These are phyloP conservation scores for Trichoderma sp. DNA, from an alignment of 2,329 filamentous ascomycete genomes.

Conservation along the genomic window DNA sequence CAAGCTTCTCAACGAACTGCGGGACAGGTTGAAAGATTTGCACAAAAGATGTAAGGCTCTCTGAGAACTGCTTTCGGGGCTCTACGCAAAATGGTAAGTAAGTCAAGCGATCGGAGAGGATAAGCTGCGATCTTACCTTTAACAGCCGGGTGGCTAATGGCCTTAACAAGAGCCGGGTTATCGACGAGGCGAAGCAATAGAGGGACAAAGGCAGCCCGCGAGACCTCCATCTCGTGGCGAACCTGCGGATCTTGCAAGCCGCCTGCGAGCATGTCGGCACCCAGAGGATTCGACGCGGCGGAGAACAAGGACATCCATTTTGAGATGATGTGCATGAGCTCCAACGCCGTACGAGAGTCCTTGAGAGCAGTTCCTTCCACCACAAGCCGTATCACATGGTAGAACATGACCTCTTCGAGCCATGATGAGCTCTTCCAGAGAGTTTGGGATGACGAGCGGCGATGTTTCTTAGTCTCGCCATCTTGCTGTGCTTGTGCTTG, in stretches of 20 bases:
- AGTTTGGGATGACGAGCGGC: slow-evolving; percentile 26
- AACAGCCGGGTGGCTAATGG: slow-evolving; percentile 51
- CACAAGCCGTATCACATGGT: slow-evolving; percentile 87
- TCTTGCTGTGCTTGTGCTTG: background rate
- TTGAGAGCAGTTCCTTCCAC: slow-evolving; percentile 52
- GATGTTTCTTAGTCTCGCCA: slow-evolving; percentile 23
- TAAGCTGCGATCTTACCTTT: slow-evolving; percentile 44
- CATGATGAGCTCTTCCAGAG: slow-evolving; percentile 58
- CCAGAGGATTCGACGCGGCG: slow-evolving; percentile 48
- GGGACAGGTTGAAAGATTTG: slow-evolving; percentile 57
- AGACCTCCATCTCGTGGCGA: slow-evolving; percentile 57
- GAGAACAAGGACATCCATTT: slow-evolving; percentile 61
- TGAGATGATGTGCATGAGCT: slow-evolving; percentile 50
- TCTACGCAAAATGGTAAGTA: slow-evolving; percentile 32
- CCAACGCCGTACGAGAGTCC: slow-evolving; percentile 47
- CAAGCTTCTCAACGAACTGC: slow-evolving; percentile 52
- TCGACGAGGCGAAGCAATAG: slow-evolving; percentile 62
- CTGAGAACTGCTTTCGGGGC: slow-evolving; percentile 48
- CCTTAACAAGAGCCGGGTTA: slow-evolving; percentile 53
- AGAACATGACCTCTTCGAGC: slow-evolving; percentile 87
- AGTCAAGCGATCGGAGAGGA: background rate
- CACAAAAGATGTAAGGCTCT: slow-evolving; percentile 53
- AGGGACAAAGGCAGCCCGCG: slow-evolving; percentile 62
- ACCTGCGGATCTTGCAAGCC: slow-evolving; percentile 44
- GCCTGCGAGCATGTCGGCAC: slow-evolving; percentile 48